Conservation (phyloP, 2,329 filamentous ascomycete genomes). For the Claviceps arundinis region DNA sequence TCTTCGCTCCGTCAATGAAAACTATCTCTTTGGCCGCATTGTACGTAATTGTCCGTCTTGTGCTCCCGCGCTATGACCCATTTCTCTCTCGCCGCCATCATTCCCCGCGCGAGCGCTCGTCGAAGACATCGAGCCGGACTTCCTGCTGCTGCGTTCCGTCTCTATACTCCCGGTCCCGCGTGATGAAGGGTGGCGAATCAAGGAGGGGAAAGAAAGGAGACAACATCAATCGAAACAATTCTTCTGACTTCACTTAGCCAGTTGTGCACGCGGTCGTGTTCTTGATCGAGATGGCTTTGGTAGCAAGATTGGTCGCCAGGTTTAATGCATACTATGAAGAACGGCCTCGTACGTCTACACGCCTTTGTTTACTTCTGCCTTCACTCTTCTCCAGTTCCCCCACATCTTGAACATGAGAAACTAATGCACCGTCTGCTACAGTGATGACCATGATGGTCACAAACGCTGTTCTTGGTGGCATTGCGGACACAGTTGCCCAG, state of each 20-base stretch:
- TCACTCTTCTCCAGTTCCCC: not conserved
- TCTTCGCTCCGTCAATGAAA: slow-evolving; percentile 46
- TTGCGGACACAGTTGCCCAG: slow-evolving; percentile 93
- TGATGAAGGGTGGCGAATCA: not conserved
- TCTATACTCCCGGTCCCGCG: not conserved
- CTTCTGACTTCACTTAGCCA: slow-evolving; percentile 43
- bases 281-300: slow-evolving; percentile 75
- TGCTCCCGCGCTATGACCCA: not conserved
- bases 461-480: slow-evolving; percentile 87
- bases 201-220: not conserved
- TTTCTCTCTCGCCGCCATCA: not conserved
- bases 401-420: not conserved
- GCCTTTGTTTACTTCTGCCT: not conserved
- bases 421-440: slow-evolving; percentile 19
- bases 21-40: slow-evolving; percentile 60
- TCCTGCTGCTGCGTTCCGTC: not conserved
- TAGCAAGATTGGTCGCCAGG: slow-evolving; percentile 67
- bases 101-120: not conserved
- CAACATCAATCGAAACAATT: not conserved
- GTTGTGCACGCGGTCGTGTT: slow-evolving; percentile 76
- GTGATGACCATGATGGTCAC: slow-evolving; percentile 98
- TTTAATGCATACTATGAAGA: slow-evolving; percentile 93
- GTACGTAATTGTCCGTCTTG: slow-evolving; percentile 34
- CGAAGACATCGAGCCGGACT: not conserved
- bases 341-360: slow-evolving; percentile 54